Base-by-base conservation (phyloP, 139 green algal species). In the Cymbomonas tetramitiformis region DNA sequence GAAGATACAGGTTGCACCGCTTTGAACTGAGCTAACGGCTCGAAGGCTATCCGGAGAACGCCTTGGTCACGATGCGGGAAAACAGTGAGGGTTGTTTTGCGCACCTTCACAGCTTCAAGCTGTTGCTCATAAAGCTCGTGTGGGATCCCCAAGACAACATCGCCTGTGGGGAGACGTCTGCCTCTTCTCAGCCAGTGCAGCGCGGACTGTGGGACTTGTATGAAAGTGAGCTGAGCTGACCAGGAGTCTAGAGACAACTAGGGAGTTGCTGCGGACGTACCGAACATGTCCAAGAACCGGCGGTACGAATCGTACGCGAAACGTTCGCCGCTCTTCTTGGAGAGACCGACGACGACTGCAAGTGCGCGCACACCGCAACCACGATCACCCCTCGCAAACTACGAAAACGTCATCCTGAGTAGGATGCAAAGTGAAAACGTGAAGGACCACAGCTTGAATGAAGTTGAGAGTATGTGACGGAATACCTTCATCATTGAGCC, bases 281-380 rank as follows among this genome's bases (percentile, higher is more conserved):
- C 84, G 59, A 83, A 93, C 84, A 93, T 93, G 57, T 90, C 75
- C 41, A 90, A 66, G 47, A 93, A 83, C 58, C 84, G 82, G 53
- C 71, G 72, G 71, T 87, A 86, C 52, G 69, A 82, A 58, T 93
- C 86, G 33, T 68, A 86, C 4, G 84, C 84, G 60, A 93, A 90
- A 49, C 74, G 71, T 34, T 79, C 68, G 24, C 44, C 52, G 47
- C 70, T 69, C 23, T 64, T 62, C 56, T 65, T 67, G 24, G 50
- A 34, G 19, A 94, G 68, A 9, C 72, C 74, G 36, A 77, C 62
- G 0, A 83, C 75, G 43, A 83, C 65, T 3, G n/a, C n/a, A 19
- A 15, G 44, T 12, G 36, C 15, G 36, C 15, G 36, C 36, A 44
- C 15, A 15, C 36, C 15, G 36, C 15, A 44, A 15, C 15, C 15